A percentile compares a stretch with the other conserved stretches of the same genome.
phyloP scores from a whole-genome alignment of 2,329 filamentous ascomycete genomes.

The Lasiodiplodia hormozganensis region DNA sequence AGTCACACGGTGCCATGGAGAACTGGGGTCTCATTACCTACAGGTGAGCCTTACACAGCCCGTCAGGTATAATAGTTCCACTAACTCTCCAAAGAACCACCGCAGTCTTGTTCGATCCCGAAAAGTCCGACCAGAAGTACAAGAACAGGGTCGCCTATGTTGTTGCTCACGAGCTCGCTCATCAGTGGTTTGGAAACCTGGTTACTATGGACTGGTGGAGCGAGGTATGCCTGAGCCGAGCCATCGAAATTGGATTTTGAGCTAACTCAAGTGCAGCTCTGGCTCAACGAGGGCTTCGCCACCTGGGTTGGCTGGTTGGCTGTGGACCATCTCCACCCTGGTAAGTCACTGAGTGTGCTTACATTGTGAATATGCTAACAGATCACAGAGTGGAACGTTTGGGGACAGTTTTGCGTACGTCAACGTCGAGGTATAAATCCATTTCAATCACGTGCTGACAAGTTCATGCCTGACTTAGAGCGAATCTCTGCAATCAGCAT shows the following conservation, averaged over 20 bases:
- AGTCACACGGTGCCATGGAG: constrained; percentile 83
- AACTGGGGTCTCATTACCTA: constrained; percentile 98
- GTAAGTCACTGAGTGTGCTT: constrained; percentile 43
- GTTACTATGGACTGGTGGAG: constrained; percentile 98
- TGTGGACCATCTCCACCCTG: constrained; percentile 86
- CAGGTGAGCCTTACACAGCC: constrained; percentile 51
- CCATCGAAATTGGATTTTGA: too few relatives aligned
- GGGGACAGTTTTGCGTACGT: constrained; percentile 90
- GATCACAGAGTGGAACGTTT: constrained; percentile 84
- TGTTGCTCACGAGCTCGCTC: constrained; percentile 95
- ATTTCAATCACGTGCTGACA: constrained; percentile 39
- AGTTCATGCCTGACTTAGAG: constrained; percentile 61
- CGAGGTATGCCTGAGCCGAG: constrained; percentile 55
- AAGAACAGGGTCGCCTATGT: constrained; percentile 96
- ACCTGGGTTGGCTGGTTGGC: constrained; percentile 98
- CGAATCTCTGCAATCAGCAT: constrained; percentile 91
- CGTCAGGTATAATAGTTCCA: too few relatives aligned
- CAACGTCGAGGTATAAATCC: constrained; percentile 59
- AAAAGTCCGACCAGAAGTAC: constrained; percentile 86
- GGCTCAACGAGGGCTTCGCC: constrained; percentile 95
- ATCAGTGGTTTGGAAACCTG: constrained; percentile 95
- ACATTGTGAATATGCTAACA: constrained; percentile 11
- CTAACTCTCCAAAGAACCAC: constrained; percentile 65
- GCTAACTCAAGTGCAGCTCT: constrained; percentile 58
- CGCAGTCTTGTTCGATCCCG: constrained; percentile 93